Base-by-base conservation (phyloP, 768 basidiomycete species). In the Mycena venus region DNA sequence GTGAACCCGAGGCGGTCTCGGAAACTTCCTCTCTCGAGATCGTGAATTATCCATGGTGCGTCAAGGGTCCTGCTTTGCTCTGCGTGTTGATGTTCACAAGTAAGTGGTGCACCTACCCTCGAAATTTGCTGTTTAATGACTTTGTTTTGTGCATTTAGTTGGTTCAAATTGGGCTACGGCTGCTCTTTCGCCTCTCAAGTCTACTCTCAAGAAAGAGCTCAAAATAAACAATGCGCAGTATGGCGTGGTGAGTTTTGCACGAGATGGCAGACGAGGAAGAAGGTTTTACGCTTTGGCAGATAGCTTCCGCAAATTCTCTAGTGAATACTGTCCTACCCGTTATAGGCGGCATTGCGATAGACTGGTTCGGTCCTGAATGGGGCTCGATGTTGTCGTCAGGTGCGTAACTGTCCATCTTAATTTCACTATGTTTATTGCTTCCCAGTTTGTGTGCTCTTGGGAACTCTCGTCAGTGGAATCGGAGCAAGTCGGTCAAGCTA, bases 11-110 rank as follows among this genome's bases (percentile, higher is more conserved):
- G 7, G n/a, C 21, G 21, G 47, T n/a, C 47, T 44, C 61, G 25
- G 61, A 62, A 11, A 62, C 61, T 23, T 62, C 61, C 17, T 42
- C 38, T 40, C 25, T 62, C 8, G 61, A 44, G 23, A 62, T 62
- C 25, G 87, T 27, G 10, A 86, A 70, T 36, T 60, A 61, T n/a
- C 42, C 68, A n/a, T 70, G 68, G 68, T 38, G 58, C 19, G 32
- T 70, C 56, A 70, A 70, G 47, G 68, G 68, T 27, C 68, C 68
- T 31, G 67, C 67, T 8, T 25, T 68, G 29, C 58, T 68, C 11
- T 70, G 68, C 21, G 59, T 70, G 40, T 27, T 70, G 42, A 58
- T 70, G 47, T 70, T 70, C 59, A 60, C 38, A 2, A 42, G 68
- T 70, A 40, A 58, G 47, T n/a, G 15, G 19, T 4, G 68, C 31